Conservation (phyloP, 345 rosid genomes). For the Salix arbutifolia region DNA sequence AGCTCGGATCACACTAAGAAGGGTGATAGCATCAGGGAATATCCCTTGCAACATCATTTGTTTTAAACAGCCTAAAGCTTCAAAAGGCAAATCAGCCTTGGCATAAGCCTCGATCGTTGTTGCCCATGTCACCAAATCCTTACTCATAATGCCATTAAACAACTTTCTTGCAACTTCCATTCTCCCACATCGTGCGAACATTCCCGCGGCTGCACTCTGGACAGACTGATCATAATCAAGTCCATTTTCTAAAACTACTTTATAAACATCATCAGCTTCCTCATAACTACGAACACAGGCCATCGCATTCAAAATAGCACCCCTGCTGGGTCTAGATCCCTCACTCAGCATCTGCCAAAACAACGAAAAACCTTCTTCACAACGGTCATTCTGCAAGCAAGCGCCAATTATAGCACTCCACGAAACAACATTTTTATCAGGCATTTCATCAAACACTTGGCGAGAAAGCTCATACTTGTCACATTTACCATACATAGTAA, state of each 20-base stretch:
- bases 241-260: constrained; percentile 20
- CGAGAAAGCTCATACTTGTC: constrained; percentile 10
- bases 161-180: constrained; percentile 22
- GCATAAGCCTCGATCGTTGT: constrained; percentile 33
- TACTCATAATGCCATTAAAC: constrained; percentile 20
- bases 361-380: constrained; percentile 23
- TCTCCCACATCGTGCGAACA: constrained; percentile 29
- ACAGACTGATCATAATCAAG: constrained; percentile 23
- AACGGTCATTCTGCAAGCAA: constrained; percentile 10
- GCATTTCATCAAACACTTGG: constrained; percentile 29
- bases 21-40: constrained; percentile 29
- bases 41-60: constrained; percentile 9
- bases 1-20: constrained; percentile 29
- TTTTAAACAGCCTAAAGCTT: constrained; percentile 24
- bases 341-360: constrained; percentile 30
- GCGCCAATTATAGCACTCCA: constrained; percentile 36
- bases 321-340: constrained; percentile 19
- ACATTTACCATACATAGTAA: constrained; percentile 41
- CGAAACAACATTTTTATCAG: constrained; percentile 29
- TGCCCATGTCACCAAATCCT: constrained; percentile 33
- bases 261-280: constrained; percentile 21
- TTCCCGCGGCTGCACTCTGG: constrained; percentile 19
- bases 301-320: constrained; percentile 30
- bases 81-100: constrained; percentile 22
- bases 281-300: constrained; percentile 17